phyloP scores from a whole-genome alignment of 2,329 filamentous ascomycete species.

The Phialemoniopsis sp. region DNA sequence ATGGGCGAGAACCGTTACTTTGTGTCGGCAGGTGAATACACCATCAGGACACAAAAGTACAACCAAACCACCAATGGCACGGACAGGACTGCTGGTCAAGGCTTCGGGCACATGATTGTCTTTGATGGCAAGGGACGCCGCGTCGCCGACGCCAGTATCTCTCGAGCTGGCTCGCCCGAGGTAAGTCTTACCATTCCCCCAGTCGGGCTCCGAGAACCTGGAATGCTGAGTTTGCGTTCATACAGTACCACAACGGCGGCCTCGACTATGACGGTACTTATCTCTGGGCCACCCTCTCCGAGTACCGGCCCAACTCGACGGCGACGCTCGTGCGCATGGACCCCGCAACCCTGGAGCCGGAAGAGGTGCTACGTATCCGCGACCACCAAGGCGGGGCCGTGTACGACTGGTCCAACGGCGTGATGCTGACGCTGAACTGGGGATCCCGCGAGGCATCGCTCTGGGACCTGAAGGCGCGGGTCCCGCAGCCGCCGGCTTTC shows the following conservation, averaged over 20 bases:
- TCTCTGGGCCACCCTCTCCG: slow-evolving; percentile 40
- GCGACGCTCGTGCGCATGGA: slow-evolving; percentile 34
- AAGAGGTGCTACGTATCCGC: slow-evolving; percentile 24
- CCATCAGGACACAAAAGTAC: slow-evolving; percentile 30
- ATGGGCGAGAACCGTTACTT: slow-evolving; percentile 36
- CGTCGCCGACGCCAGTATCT: slow-evolving; percentile 39
- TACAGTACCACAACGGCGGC: slow-evolving; percentile 40
- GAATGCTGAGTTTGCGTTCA: no score
- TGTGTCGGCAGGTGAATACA: slow-evolving; percentile 39
- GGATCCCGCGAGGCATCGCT: slow-evolving; percentile 34
- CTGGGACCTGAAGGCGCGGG: slow-evolving; percentile 23
- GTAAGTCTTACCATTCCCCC: neutral
- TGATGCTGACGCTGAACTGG: slow-evolving; percentile 39
- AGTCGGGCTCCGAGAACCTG: no score
- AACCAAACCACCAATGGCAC: slow-evolving; percentile 43
- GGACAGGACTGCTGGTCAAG: slow-evolving; percentile 37
- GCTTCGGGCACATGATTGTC: slow-evolving; percentile 39
- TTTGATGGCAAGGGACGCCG: slow-evolving; percentile 34
- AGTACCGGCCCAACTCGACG: slow-evolving; percentile 43
- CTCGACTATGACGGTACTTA: slow-evolving; percentile 42
- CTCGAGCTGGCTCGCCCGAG: slow-evolving; percentile 25
- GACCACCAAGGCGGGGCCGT: slow-evolving; percentile 44
- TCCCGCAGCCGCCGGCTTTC: slow-evolving; percentile 12
- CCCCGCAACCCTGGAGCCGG: slow-evolving; percentile 27
- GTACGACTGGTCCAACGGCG: slow-evolving; percentile 28